Base-by-base conservation (phyloP, 176 grass and related monocot species). In the Lolium perenne region DNA sequence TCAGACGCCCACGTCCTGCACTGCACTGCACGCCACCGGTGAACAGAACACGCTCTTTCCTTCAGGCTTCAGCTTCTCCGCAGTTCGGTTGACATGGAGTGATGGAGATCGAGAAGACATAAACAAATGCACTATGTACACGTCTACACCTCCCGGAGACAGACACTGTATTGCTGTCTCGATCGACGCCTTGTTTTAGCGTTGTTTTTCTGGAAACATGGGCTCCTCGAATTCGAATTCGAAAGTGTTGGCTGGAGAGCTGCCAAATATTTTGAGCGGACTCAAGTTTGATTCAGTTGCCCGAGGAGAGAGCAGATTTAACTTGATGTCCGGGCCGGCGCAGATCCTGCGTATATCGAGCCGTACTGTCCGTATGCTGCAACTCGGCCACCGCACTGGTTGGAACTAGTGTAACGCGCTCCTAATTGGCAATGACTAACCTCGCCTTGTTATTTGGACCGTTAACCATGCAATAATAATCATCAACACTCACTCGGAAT, bases 191-290 rank as follows among this genome's bases (percentile, higher is more conserved):
- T 57, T 81, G 58, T 49, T 80, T 41, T 12, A 13, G 12, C 20
- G 4, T 58, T 51, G 72, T 47, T 77, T 56, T 56, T 7, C 84
- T 71, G 15, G 88, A 72, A 54, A 43, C 72, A 41, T 29, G 80
- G 41, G 80, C 80, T 66, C 72, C 76, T 14, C 63, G 38, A 59
- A 59, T 85, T 78, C 78, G 73, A 82, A 85, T 85, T 88, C 63
- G 46, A 88, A 88, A 59, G 9, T 61, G 57, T 67, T n/a, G 54
- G 17, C 49, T 20, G 4, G 41, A 74, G 17, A 59, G 8, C 4
- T 16, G 10, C 77, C 48, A 75, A 38, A 64, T 23, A 26, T 85
- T 69, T 40, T 61, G 47, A 55, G 22, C 82, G 74, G 25, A 76
- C 50, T 76, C 4, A 55, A 12, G 59, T n/a, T 80, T 46, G 48